Evolutionary conservation across 495 filamentous ascomycete genomes (phyloP).

Genomic region (Lentithecium fluviatile): DNA sequence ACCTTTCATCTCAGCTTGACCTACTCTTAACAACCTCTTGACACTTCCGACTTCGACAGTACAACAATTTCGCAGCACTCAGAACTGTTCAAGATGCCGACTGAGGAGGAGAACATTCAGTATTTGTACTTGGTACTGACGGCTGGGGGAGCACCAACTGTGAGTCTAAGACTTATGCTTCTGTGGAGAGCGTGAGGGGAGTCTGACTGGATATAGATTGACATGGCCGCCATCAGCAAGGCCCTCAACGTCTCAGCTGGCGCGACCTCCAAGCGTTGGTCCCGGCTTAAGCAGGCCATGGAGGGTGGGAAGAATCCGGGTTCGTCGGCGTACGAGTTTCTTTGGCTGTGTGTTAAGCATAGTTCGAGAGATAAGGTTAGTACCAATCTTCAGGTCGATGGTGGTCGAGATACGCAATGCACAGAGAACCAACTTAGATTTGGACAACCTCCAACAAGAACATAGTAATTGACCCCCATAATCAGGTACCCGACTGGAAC

Average conservation of each 20-base stretch:
- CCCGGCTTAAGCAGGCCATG: conserved; percentile 32
- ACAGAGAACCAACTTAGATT: no score
- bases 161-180: conserved; percentile 11
- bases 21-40: no score
- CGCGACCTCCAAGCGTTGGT: conserved; percentile 30
- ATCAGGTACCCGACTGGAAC: conserved; percentile 29
- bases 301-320: conserved; percentile 15
- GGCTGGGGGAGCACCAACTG: conserved; percentile 4
- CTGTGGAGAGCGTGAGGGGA: neutral
- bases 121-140: conserved; percentile 30
- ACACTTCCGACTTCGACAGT: no score
- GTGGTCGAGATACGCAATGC: no score
- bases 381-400: no score
- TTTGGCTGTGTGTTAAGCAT: conserved; percentile 32
- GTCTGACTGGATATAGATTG: conserved; percentile 14
- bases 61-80: no score
- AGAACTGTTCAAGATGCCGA: conserved; percentile 18
- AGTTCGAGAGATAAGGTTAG: conserved; percentile 16
- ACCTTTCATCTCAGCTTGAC: no score
- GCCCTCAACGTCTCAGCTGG: conserved; percentile 19
- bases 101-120: conserved; percentile 31
- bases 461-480: neutral
- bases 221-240: conserved; percentile 19
- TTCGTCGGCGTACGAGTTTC: conserved; percentile 14
- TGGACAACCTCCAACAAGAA: no score